phyloP scores from a whole-genome alignment of 2,329 filamentous ascomycete species.

The Xylariaceae sp. region DNA sequence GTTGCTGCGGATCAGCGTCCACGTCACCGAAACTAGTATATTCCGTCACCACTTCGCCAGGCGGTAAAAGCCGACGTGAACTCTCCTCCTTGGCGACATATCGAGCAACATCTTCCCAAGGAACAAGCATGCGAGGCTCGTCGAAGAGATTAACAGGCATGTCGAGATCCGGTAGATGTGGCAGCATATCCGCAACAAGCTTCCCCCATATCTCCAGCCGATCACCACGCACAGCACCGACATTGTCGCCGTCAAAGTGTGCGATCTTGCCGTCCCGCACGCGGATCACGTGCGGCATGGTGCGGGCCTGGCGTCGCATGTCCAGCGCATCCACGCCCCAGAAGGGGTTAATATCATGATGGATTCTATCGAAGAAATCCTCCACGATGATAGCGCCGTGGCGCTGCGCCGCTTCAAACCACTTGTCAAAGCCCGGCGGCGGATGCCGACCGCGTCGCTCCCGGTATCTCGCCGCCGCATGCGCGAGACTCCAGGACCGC shows the following conservation, averaged over 20 bases:
- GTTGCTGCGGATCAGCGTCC: slow-evolving; percentile 31
- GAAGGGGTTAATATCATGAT: slow-evolving; percentile 57
- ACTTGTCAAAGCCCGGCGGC: slow-evolving; percentile 57
- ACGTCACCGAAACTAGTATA: slow-evolving; percentile 39
- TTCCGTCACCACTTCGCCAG: slow-evolving; percentile 41
- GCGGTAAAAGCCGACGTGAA: slow-evolving; percentile 40
- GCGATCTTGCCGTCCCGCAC: slow-evolving; percentile 41
- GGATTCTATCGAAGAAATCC: slow-evolving; percentile 60
- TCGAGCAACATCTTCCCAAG: slow-evolving; percentile 51
- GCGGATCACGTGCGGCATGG: slow-evolving; percentile 41
- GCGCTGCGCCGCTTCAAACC: slow-evolving; percentile 51
- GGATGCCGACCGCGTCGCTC: slow-evolving; percentile 54
- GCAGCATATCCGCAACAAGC: slow-evolving; percentile 45
- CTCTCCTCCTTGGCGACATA: slow-evolving; percentile 46
- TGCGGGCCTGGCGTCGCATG: slow-evolving; percentile 35
- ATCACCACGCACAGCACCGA: not conserved
- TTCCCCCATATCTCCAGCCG: slow-evolving; percentile 40
- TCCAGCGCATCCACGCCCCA: slow-evolving; percentile 49
- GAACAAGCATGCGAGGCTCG: slow-evolving; percentile 59
- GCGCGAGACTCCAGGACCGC: slow-evolving; percentile 45
- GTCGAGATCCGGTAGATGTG: slow-evolving; percentile 58
- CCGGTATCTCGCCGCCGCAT: slow-evolving; percentile 53
- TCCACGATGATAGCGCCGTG: slow-evolving; percentile 54
- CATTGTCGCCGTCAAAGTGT: slow-evolving; percentile 38
- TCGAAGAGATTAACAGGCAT: slow-evolving; percentile 63